Conservation (phyloP, 306 rosid species). For the Argentina anserina region DNA sequence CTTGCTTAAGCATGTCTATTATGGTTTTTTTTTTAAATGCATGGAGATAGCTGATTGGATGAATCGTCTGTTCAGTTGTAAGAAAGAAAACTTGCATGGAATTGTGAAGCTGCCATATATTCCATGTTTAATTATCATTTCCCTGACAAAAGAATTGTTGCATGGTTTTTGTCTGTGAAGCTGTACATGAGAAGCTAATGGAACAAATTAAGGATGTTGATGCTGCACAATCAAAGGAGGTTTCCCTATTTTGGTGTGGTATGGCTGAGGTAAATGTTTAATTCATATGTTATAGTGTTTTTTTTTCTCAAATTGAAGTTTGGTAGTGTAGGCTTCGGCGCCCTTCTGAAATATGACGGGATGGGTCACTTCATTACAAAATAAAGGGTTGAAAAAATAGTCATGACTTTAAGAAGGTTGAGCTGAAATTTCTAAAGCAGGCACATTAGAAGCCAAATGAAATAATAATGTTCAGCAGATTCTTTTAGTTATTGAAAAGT, state of each 20-base stretch:
- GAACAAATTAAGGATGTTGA: conserved; percentile 68
- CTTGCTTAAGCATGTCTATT: background rate
- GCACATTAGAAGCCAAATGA: background rate
- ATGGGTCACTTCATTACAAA: background rate
- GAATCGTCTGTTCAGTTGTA: background rate
- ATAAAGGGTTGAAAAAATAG: background rate
- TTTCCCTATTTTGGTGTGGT: conserved; percentile 70
- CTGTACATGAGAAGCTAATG: conserved; percentile 49
- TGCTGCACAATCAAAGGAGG: conserved; percentile 67
- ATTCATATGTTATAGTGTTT: background rate
- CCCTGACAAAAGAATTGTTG: background rate
- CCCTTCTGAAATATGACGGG: background rate
- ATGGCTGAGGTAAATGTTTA: conserved; percentile 84
- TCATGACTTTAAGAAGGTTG: background rate
- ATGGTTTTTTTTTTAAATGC: background rate
- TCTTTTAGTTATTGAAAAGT: background rate
- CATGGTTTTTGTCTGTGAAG: conserved; percentile 38
- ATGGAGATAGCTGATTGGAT: background rate
- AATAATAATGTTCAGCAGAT: background rate
- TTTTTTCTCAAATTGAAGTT: background rate
- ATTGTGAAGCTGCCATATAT: background rate
- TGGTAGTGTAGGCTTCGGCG: background rate
- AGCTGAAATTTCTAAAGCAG: background rate
- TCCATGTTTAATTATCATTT: background rate
- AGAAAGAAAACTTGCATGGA: background rate